Evolutionary conservation across 169 alveolate genomes (phyloP).

Genomic region (Plasmodium gonderi): DNA sequence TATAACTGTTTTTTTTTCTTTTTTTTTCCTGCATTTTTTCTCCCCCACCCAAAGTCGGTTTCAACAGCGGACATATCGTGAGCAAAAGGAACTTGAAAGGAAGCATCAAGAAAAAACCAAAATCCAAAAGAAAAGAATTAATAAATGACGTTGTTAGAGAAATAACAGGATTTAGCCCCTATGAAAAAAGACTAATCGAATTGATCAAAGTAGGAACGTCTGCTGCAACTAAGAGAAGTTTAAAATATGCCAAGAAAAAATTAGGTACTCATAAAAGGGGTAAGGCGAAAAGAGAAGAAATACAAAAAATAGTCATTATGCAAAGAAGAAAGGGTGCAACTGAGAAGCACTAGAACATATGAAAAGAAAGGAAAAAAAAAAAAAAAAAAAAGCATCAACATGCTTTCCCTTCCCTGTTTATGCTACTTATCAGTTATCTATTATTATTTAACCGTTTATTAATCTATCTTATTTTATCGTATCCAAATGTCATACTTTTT

Average conservation of each 20-base stretch:
- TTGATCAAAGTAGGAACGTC: slow-evolving; percentile 97
- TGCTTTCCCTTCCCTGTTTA: neutral
- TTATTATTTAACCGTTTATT: neutral
- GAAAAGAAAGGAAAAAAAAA: neutral
- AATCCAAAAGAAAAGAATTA: slow-evolving; percentile 92
- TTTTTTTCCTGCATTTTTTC: neutral
- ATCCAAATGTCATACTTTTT: neutral
- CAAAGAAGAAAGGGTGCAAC: slow-evolving; percentile 90
- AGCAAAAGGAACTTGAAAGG: slow-evolving; percentile 83
- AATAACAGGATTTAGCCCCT: slow-evolving; percentile 99
- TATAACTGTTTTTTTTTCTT: slow-evolving; percentile 1
- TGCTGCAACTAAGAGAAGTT: slow-evolving; percentile 97
- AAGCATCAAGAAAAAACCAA: slow-evolving; percentile 88
- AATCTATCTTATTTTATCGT: neutral
- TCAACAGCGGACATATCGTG: slow-evolving; percentile 88
- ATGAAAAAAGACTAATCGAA: slow-evolving; percentile 98
- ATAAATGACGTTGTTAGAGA: slow-evolving; percentile 96
- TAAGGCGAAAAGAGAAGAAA: slow-evolving; percentile 95
- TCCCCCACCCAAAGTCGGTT: slow-evolving; percentile 78
- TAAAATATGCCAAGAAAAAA: slow-evolving; percentile 97
- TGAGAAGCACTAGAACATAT: slow-evolving; percentile 19
- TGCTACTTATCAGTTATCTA: neutral
- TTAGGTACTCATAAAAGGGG: slow-evolving; percentile 99
- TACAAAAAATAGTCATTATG: slow-evolving; percentile 90
- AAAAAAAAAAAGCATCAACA: neutral